These are phyloP conservation scores for Hydnum rufescens DNA, from an alignment of 768 basidiomycete genomes.

Conservation along the genomic window DNA sequence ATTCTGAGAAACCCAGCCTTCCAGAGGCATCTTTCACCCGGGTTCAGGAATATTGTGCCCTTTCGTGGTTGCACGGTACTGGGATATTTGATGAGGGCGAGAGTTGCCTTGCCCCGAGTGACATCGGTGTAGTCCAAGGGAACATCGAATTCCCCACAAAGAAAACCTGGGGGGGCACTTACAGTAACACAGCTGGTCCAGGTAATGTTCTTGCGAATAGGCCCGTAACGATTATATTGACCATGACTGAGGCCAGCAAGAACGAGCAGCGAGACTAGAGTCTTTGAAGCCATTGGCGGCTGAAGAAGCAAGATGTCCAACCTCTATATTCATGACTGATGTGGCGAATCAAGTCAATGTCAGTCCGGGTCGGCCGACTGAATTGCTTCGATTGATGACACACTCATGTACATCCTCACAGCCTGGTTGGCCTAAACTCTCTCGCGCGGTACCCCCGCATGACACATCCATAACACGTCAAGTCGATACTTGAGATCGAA, in stretches of 20 bases:
- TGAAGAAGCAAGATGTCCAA: no score
- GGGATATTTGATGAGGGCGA: not conserved
- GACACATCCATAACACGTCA: no score
- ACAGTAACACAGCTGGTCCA: not conserved
- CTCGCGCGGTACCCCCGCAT: no score
- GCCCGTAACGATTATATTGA: not conserved
- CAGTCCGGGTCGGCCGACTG: no score
- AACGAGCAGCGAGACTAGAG: not conserved
- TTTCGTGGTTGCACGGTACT: not conserved
- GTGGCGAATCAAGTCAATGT: no score
- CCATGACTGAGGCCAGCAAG: no score
- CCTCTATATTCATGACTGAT: no score
- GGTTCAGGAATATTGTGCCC: conserved; percentile 5
- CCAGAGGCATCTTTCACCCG: not conserved
- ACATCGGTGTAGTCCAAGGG: conserved; percentile 2
- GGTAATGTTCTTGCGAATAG: not conserved
- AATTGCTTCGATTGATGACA: no score
- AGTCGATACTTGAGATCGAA: no score
- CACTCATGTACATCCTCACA: no score
- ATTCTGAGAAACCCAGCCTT: not conserved
- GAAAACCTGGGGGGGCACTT: not conserved
- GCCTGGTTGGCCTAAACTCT: no score
- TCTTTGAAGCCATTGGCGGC: no score
- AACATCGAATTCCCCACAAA: conserved; percentile 1
- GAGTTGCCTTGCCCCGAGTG: not conserved